These are phyloP conservation scores for Fusarium sororula DNA, from an alignment of 2,329 filamentous ascomycete species.

Conservation along the genomic window DNA sequence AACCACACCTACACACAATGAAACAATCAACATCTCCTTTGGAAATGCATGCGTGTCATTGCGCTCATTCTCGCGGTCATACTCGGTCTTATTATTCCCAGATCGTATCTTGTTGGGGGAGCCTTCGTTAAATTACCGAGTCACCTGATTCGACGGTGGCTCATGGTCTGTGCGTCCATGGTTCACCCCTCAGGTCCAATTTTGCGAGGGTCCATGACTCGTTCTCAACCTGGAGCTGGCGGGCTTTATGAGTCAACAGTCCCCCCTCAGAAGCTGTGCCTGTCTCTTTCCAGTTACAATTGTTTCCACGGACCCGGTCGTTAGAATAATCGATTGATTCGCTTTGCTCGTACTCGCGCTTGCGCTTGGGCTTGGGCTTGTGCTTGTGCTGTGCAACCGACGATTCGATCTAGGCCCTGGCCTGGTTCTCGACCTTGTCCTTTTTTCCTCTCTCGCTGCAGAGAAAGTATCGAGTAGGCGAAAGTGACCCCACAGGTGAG, in stretches of 20 bases:
- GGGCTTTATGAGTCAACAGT: slow-evolving; percentile 43
- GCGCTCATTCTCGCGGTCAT: not conserved
- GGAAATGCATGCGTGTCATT: not conserved
- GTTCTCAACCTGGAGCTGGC: slow-evolving; percentile 11
- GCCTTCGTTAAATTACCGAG: not conserved
- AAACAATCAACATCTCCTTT: too few relatives aligned
- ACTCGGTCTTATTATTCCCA: not conserved
- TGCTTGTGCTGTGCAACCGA: slow-evolving; percentile 8
- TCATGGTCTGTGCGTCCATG: not conserved
- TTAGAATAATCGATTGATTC: not conserved
- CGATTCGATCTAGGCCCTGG: slow-evolving; percentile 17
- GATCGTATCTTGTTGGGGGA: not conserved
- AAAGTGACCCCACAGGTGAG: slow-evolving; percentile 1
- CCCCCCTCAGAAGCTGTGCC: slow-evolving; percentile 31
- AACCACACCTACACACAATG: not conserved
- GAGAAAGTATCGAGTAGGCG: not conserved
- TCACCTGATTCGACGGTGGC: slow-evolving; percentile 7
- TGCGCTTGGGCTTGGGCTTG: not conserved
- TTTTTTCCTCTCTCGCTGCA: not conserved
- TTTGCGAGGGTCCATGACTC: slow-evolving; percentile 35
- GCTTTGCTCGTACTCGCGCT: not conserved
- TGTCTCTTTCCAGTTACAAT: slow-evolving; percentile 34
- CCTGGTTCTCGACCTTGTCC: not conserved
- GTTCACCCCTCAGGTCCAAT: not conserved
- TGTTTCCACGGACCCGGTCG: slow-evolving; percentile 32